Percentiles rank a stretch among this genome's conserved stretches.
Evolutionary conservation across 2,329 filamentous ascomycete genomes (phyloP).

Genomic region (Phialophora expanda): DNA sequence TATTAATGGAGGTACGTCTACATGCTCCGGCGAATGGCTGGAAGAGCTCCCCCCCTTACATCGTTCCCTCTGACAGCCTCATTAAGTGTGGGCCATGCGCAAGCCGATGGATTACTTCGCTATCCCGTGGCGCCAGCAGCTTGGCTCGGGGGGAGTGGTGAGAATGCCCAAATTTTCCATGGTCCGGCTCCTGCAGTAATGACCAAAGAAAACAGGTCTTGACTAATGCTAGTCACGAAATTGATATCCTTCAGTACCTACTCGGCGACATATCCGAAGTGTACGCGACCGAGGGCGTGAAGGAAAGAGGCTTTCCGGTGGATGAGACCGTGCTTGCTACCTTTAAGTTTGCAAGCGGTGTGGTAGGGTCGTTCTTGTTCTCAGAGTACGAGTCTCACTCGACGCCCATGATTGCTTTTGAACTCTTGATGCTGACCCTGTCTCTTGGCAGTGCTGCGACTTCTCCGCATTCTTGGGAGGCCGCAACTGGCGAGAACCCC

Average conservation of each 20-base stretch:
- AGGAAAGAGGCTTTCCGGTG: conserved; percentile 10
- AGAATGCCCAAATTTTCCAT: neutral
- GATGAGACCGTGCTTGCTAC: conserved; percentile 28
- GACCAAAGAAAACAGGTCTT: conserved; percentile 12
- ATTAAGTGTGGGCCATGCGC: conserved; percentile 25
- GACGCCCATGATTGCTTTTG: neutral
- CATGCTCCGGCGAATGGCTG: too few species aligned
- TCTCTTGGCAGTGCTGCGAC: conserved; percentile 1
- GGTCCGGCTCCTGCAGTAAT: neutral
- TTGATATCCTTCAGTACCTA: conserved; percentile 32
- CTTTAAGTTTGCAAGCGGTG: conserved; percentile 24
- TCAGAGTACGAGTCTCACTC: conserved; percentile 11
- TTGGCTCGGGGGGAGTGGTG: conserved; percentile 9
- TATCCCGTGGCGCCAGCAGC: conserved; percentile 1
- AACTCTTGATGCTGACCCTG: too few species aligned
- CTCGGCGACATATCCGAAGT: conserved; percentile 28
- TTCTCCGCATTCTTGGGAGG: conserved; percentile 27
- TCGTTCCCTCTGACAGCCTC: neutral
- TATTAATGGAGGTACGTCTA: conserved; percentile 22
- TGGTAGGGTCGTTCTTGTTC: conserved; percentile 32
- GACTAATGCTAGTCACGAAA: conserved; percentile 35
- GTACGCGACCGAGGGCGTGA: conserved; percentile 17
- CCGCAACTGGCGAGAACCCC: conserved; percentile 35
- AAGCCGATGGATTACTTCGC: conserved; percentile 32
- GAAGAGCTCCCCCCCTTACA: too few species aligned